Evolutionary conservation across 1,284 basidiomycete species (phyloP).

Genomic region (Ganoderma resinaceum): DNA sequence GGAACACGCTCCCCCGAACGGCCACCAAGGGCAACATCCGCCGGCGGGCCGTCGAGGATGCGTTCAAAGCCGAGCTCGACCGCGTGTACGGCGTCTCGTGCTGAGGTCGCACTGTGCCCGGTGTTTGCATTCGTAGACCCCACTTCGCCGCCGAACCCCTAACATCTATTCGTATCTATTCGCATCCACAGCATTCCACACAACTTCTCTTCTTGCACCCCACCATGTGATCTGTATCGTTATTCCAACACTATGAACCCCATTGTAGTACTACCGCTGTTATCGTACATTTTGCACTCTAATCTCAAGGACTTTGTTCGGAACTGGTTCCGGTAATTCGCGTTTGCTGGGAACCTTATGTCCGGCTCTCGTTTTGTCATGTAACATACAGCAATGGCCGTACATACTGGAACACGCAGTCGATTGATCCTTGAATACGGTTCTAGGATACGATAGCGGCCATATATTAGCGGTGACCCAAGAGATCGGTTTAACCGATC

Average conservation of each 20-base stretch:
- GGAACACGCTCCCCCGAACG: slow-evolving; percentile 64
- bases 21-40: slow-evolving; percentile 76
- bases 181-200: slow-evolving; percentile 6
- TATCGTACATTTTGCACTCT: slow-evolving; percentile 9
- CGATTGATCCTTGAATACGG: not conserved
- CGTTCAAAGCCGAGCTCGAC: slow-evolving; percentile 60
- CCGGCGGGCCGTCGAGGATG: slow-evolving; percentile 66
- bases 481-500: not conserved
- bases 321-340: slow-evolving; percentile 1
- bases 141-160: slow-evolving; percentile 1
- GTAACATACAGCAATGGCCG: not conserved
- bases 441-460: not conserved
- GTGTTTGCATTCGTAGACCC: not conserved
- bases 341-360: not conserved
- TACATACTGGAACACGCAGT: not conserved
- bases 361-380: not conserved
- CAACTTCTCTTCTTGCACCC: slow-evolving; percentile 14
- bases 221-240: slow-evolving; percentile 7
- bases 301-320: slow-evolving; percentile 3
- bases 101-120: slow-evolving; percentile 18
- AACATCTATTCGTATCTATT: slow-evolving; percentile 25
- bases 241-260: slow-evolving; percentile 3
- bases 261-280: slow-evolving; percentile 13
- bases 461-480: not conserved
- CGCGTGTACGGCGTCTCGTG: slow-evolving; percentile 47